Conservation (phyloP, 257 asterid genomes). For the Buddleja alternifolia region DNA sequence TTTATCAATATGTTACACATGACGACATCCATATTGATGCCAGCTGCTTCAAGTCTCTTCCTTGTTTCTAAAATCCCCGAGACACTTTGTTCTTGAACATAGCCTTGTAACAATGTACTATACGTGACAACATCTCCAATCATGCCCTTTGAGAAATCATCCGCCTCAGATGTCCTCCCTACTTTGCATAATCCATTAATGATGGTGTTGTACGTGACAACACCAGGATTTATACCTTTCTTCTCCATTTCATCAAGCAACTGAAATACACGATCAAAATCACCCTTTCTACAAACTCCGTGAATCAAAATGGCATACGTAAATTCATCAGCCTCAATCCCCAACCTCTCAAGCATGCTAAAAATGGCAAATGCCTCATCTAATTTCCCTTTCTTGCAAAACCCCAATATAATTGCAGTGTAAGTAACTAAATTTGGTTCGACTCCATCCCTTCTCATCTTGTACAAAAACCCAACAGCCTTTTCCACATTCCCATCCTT, state of each 20-base stretch:
- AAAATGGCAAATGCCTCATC: constrained; percentile 71
- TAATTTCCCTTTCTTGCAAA: constrained; percentile 76
- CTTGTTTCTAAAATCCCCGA: constrained; percentile 58
- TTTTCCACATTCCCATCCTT: constrained; percentile 85
- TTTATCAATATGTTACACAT: constrained; percentile 75
- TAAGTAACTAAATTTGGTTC: constrained; percentile 75
- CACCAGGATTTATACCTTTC: constrained; percentile 60
- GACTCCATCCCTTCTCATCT: constrained; percentile 69
- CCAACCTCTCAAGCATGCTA: constrained; percentile 54
- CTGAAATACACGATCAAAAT: constrained; percentile 49
- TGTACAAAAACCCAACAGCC: constrained; percentile 69
- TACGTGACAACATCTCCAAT: constrained; percentile 70
- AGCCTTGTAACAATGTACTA: constrained; percentile 71
- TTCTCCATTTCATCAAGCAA: constrained; percentile 78
- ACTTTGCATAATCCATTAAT: constrained; percentile 80
- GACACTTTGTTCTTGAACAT: constrained; percentile 59
- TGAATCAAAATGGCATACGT: constrained; percentile 67
- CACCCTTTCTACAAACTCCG: constrained; percentile 70
- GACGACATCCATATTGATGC: constrained; percentile 55
- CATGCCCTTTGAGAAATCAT: constrained; percentile 61
- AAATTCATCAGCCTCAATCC: constrained; percentile 72
- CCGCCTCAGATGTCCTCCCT: constrained; percentile 74
- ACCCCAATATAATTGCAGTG: constrained; percentile 72
- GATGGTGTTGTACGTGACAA: constrained; percentile 74
- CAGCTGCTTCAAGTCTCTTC: constrained; percentile 59